Evolutionary conservation across 495 filamentous ascomycete genomes (phyloP).

Genomic region (Aspergillus steynii): DNA sequence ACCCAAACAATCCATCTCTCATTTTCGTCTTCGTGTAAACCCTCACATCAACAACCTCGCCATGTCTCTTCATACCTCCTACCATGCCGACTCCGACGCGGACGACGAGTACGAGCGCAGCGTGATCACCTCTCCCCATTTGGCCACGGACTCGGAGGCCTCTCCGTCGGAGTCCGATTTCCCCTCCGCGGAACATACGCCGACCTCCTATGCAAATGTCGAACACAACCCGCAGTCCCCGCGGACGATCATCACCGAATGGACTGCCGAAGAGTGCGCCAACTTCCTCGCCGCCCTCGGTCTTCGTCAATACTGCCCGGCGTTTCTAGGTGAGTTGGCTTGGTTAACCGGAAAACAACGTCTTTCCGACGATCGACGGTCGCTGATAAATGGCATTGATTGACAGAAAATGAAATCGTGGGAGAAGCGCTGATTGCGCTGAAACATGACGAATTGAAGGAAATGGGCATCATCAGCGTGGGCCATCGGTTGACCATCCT

Average conservation of each 20-base stretch:
- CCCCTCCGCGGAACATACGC: conserved; percentile 81
- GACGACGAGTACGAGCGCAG: conserved; percentile 93
- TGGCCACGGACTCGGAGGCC: conserved; percentile 74
- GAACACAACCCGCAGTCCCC: conserved; percentile 69
- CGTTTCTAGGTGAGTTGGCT: conserved; percentile 67
- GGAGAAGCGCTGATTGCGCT: conserved; percentile 88
- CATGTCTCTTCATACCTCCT: conserved; percentile 55
- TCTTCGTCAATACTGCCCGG: conserved; percentile 78
- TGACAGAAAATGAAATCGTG: conserved; percentile 84
- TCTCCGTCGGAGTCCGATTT: conserved; percentile 82
- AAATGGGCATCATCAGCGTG: conserved; percentile 89
- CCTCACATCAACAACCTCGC: neutral
- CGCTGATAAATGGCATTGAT: neutral
- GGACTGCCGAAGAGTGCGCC: conserved; percentile 85
- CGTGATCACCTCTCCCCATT: conserved; percentile 68
- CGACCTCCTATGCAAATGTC: conserved; percentile 75
- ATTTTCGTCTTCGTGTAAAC: conserved; percentile 5
- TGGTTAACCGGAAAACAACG: neutral
- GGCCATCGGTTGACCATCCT: conserved; percentile 93
- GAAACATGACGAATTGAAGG: conserved; percentile 88
- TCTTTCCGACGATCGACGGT: conserved; percentile 7
- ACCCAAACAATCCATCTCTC: conserved; percentile 11
- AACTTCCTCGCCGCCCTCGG: conserved; percentile 81
- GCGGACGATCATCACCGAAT: conserved; percentile 79
- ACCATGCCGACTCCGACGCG: conserved; percentile 84